Percentiles rank a stretch among this genome's conserved stretches.
Evolutionary conservation across 352 stramenopile genomes (phyloP).

Genomic region (Globisporangium perplexum): DNA sequence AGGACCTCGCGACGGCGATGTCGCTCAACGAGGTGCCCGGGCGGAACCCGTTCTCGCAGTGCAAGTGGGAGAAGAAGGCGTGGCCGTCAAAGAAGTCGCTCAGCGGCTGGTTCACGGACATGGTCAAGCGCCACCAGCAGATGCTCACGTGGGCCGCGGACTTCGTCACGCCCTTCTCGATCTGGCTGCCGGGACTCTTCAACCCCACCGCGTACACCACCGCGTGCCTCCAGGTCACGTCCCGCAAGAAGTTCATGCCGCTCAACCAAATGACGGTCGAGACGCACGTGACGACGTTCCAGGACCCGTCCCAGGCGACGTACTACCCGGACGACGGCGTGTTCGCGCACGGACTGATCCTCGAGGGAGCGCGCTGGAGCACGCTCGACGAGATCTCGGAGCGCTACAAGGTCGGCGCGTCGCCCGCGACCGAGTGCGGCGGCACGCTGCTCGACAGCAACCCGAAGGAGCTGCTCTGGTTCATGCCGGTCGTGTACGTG

Average conservation of each 20-base stretch:
- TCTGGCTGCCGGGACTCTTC: conserved; percentile 95
- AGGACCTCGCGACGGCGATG: conserved; percentile 91
- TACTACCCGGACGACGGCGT: conserved; percentile 89
- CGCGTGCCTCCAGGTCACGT: conserved; percentile 94
- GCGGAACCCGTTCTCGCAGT: conserved; percentile 94
- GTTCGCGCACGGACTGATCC: conserved; percentile 94
- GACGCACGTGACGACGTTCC: conserved; percentile 94
- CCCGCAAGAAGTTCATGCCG: conserved; percentile 86
- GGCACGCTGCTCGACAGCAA: conserved; percentile 92
- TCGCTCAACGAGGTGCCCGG: conserved; percentile 92
- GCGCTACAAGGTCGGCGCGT: conserved; percentile 77
- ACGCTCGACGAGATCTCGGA: conserved; percentile 87
- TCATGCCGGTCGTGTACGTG: conserved; percentile 93
- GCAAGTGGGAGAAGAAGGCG: conserved; percentile 94
- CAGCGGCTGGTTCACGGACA: conserved; percentile 89
- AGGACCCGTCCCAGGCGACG: conserved; percentile 73
- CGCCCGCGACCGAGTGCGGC: conserved; percentile 80
- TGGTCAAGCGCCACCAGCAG: conserved; percentile 90
- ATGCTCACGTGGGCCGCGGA: conserved; percentile 86
- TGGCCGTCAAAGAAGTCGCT: conserved; percentile 94
- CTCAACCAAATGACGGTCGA: conserved; percentile 96
- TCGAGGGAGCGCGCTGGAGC: conserved; percentile 94
- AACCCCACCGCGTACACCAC: conserved; percentile 96
- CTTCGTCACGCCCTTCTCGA: conserved; percentile 90
- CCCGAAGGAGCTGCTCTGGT: conserved; percentile 93